These are phyloP conservation scores for Trebouxiophyceae sp. DNA, from an alignment of 163 green algal genomes.

Conservation along the genomic window DNA sequence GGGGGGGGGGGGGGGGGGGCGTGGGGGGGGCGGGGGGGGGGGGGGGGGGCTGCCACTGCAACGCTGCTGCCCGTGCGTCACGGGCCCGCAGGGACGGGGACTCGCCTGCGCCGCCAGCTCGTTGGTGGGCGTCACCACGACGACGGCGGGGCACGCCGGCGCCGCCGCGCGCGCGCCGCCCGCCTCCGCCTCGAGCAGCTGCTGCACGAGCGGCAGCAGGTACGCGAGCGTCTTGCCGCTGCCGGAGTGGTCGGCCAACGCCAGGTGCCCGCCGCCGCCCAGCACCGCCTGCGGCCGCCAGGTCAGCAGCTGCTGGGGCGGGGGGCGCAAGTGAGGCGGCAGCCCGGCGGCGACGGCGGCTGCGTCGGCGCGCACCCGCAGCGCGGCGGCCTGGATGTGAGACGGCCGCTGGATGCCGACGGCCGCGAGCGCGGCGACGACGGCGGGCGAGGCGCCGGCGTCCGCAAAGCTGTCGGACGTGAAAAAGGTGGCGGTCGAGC, in stretches of 20 bases:
- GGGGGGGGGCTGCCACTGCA: too few species aligned
- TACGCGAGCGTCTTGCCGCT: slow-evolving; percentile 90
- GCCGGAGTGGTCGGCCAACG: slow-evolving; percentile 73
- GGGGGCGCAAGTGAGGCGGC: too few species aligned
- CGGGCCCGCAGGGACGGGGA: too few species aligned
- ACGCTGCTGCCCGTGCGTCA: too few species aligned
- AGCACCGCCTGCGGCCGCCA: background rate
- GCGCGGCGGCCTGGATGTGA: slow-evolving; percentile 52
- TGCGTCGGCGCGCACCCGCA: background rate
- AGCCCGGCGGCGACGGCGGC: background rate
- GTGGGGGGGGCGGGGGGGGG: too few species aligned
- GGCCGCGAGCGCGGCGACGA: slow-evolving; percentile 40
- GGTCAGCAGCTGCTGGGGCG: too few species aligned
- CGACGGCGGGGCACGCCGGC: slow-evolving; percentile 16
- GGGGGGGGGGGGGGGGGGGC: too few species aligned
- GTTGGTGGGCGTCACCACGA: slow-evolving; percentile 38
- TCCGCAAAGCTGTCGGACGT: slow-evolving; percentile 16
- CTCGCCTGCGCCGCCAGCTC: slow-evolving; percentile 44
- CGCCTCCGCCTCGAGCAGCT: slow-evolving; percentile 20
- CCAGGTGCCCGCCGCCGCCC: slow-evolving; percentile 20
- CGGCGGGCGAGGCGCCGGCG: slow-evolving; percentile 31
- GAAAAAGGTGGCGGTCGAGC: too few species aligned
- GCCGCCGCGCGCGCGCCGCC: background rate
- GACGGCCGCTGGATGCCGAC: slow-evolving; percentile 56
- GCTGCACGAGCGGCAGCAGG: slow-evolving; percentile 69